Conservation (phyloP, 495 filamentous ascomycete genomes). For the Aspergillus saccharolyticus region DNA sequence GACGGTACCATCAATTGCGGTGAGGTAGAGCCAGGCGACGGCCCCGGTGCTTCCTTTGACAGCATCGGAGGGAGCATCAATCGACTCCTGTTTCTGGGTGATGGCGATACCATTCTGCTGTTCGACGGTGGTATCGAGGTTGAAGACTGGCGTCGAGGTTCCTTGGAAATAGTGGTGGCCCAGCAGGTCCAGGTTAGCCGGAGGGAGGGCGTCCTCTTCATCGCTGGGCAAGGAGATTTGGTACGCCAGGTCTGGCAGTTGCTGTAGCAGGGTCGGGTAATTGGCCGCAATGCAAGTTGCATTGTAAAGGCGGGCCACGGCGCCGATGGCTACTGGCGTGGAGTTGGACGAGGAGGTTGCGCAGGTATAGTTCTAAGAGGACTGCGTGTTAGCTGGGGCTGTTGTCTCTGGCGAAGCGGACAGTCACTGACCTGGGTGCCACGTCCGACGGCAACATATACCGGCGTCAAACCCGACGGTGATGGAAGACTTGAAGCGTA, state of each 20-base stretch:
- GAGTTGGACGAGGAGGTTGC: conserved; percentile 49
- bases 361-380: conserved; percentile 83
- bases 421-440: conserved; percentile 55
- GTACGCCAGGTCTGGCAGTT: conserved; percentile 40
- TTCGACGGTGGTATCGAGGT: conserved; percentile 54
- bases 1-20: conserved; percentile 48
- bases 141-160: conserved; percentile 65
- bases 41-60: conserved; percentile 55
- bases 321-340: conserved; percentile 62
- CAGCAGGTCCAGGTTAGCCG: conserved; percentile 54
- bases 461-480: conserved; percentile 53
- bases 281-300: conserved; percentile 70
- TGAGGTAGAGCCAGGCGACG: conserved; percentile 53
- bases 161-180: conserved; percentile 78
- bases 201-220: conserved; percentile 28
- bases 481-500: conserved; percentile 49
- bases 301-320: conserved; percentile 83
- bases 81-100: conserved; percentile 51
- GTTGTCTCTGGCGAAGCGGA: not conserved
- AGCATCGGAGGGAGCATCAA: conserved; percentile 55
- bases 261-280: conserved; percentile 56
- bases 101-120: conserved; percentile 56
- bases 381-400: not conserved
- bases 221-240: conserved; percentile 38
- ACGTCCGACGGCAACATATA: conserved; percentile 78